Evolutionary conservation across 106 monocot genomes (phyloP), one percentile per base, ranked within the genome.

Genomic region (Hemerocallis citrina): DNA sequence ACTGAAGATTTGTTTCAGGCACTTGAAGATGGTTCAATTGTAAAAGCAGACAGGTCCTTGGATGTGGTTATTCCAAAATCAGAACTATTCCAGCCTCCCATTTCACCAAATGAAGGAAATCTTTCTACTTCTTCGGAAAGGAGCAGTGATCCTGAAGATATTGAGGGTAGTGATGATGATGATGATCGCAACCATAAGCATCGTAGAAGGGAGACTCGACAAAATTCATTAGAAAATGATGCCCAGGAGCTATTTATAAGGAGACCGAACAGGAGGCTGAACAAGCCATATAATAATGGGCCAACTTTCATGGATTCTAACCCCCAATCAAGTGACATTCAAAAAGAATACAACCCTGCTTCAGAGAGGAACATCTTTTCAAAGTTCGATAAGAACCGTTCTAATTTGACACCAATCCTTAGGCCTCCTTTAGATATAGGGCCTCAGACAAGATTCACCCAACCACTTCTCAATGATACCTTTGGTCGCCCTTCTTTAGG

Each of bases 121-220:
- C 49, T 35, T 52, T 77, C 86, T 48, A 55, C 68, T 52, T 83
- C 79, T 62, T 83, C 89, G 48, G 71, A 76, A 66, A 24, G 66
- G 6, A 34, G 17, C 14, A 91, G 69, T 73, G 88, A 91, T 79
- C 45, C 76, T 37, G 91, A 82, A 61, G 96, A 91, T 27, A 70
- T 64, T 35, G 87, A 87, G 54, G 29, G 79, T 44, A 88, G 77
- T 71, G 96, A 98, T 58, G 93, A 89, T 66, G 84, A 85, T 50
- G 90, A 89, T 69, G 96, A 98, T 49, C 96, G 96, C 24, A 98
- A 98, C 58, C 96, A 98, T 70, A 98, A 98, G 55, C 96, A 98
- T 70, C 87, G 91, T 11, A 84, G 68, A 52, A 67, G 96, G 64
- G 96, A 91, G 52, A 69, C 75, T 61, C 70, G 71, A 15, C 59